A percentile compares a stretch with the other conserved stretches of the same genome.
Conservation (phyloP, 306 rosid genomes). For the Prunus davidiana region DNA sequence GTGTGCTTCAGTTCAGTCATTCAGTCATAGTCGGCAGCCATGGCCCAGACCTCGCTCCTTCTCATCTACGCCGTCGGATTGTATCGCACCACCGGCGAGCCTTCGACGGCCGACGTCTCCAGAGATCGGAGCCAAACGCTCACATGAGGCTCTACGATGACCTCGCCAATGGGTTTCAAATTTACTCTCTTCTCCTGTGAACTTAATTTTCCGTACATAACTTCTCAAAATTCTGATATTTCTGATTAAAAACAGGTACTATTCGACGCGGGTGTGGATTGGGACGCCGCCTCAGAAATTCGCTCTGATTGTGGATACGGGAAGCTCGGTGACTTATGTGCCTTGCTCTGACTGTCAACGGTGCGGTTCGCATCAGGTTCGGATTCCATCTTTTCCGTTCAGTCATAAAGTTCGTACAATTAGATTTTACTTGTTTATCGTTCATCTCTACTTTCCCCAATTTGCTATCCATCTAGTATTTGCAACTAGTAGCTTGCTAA, state of each 20-base stretch:
- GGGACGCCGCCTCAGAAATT: slow-evolving; percentile 54
- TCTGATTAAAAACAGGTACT: slow-evolving; percentile 24
- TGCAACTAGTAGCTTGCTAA: not conserved
- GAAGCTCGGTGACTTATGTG: slow-evolving; percentile 50
- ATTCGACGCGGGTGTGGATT: slow-evolving; percentile 46
- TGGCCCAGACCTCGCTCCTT: slow-evolving; percentile 19
- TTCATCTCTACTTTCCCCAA: too few relatives aligned
- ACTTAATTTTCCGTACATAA: not conserved
- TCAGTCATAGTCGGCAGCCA: slow-evolving; percentile 6
- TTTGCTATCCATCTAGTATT: not conserved
- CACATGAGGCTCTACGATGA: slow-evolving; percentile 52
- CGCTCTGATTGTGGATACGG: slow-evolving; percentile 50
- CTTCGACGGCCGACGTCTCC: slow-evolving; percentile 35
- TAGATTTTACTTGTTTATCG: not conserved
- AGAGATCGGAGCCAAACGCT: slow-evolving; percentile 34
- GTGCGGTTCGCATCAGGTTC: slow-evolving; percentile 49
- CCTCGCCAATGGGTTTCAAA: slow-evolving; percentile 38
- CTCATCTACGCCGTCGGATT: slow-evolving; percentile 6
- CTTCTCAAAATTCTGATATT: not conserved
- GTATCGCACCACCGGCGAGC: slow-evolving; percentile 18
- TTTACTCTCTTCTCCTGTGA: not conserved
- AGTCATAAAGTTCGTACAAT: not conserved
- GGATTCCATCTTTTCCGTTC: slow-evolving; percentile 1
- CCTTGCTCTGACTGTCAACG: slow-evolving; percentile 43
- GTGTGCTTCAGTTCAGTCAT: not conserved